Conservation (phyloP, 192 early-diverging fungal species). For the Phycomyces nitens region DNA sequence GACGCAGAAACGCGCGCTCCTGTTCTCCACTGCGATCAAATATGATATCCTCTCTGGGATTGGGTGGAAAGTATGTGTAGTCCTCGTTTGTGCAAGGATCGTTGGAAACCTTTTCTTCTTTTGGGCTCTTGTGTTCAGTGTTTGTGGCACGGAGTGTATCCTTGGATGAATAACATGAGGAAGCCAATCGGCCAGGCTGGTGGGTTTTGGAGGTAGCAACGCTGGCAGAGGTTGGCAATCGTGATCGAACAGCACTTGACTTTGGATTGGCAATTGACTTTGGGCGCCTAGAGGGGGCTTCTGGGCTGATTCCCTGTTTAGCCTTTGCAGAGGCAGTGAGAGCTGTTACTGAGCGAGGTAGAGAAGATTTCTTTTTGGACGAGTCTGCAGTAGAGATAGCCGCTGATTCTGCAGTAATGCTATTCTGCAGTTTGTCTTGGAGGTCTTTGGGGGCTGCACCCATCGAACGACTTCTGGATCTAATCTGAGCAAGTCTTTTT, state of each 20-base stretch:
- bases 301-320: background rate
- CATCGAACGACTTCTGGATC: slow-evolving; percentile 16
- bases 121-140: background rate
- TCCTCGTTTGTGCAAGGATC: background rate
- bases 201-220: background rate
- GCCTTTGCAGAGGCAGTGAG: slow-evolving; percentile 7
- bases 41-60: background rate
- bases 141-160: background rate
- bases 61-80: background rate
- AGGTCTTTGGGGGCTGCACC: slow-evolving; percentile 2
- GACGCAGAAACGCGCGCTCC: background rate
- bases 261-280: background rate
- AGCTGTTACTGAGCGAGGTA: slow-evolving; percentile 3
- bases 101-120: background rate
- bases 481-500: slow-evolving; percentile 7
- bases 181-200: background rate
- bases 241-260: background rate
- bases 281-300: background rate
- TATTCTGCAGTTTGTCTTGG: background rate
- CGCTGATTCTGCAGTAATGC: background rate
- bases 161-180: background rate
- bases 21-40: slow-evolving; percentile 3
- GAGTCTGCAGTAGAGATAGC: background rate
- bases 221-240: background rate
- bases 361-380: slow-evolving; percentile 1